A percentile compares a stretch with the other conserved stretches of the same genome.
phyloP scores from a whole-genome alignment of 208 protist species.

The Trypanosoma brucei region DNA sequence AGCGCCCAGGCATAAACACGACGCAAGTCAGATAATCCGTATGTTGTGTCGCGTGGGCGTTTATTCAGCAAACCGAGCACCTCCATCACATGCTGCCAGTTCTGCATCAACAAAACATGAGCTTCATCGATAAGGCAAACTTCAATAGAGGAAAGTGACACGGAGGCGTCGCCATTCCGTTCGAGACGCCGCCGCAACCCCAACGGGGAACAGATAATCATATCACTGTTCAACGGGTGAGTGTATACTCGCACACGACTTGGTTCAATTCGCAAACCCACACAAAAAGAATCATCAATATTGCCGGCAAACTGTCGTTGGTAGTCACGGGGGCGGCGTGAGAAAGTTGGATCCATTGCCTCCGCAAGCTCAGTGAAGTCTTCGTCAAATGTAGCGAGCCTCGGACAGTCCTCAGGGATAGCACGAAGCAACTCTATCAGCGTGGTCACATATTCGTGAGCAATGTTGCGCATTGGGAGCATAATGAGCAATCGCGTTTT shows the following conservation, averaged over 20 bases:
- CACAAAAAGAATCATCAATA: conserved; percentile 94
- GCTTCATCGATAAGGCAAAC: conserved; percentile 91
- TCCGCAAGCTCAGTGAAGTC: conserved; percentile 89
- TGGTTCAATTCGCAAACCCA: conserved; percentile 83
- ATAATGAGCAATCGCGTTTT: conserved; percentile 91
- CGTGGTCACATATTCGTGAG: conserved; percentile 83
- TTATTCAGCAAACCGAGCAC: conserved; percentile 78
- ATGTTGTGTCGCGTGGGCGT: conserved; percentile 76
- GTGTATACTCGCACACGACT: conserved; percentile 82
- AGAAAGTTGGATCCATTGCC: conserved; percentile 79
- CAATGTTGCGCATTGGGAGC: conserved; percentile 91
- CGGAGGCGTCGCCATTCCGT: conserved; percentile 65
- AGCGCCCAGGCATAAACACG: conserved; percentile 85
- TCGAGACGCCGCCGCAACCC: conserved; percentile 80
- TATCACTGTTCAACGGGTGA: conserved; percentile 90
- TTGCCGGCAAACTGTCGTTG: conserved; percentile 93
- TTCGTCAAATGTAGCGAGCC: conserved; percentile 72
- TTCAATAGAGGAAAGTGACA: conserved; percentile 93
- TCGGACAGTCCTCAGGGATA: conserved; percentile 55
- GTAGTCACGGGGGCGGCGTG: conserved; percentile 84
- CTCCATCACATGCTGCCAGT: conserved; percentile 92
- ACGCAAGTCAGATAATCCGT: conserved; percentile 80
- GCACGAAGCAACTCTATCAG: conserved; percentile 71
- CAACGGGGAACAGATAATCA: conserved; percentile 95
- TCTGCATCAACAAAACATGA: conserved; percentile 96